Conservation (phyloP, 1,284 basidiomycete species). For the Phylloboletellus chloephorus region DNA sequence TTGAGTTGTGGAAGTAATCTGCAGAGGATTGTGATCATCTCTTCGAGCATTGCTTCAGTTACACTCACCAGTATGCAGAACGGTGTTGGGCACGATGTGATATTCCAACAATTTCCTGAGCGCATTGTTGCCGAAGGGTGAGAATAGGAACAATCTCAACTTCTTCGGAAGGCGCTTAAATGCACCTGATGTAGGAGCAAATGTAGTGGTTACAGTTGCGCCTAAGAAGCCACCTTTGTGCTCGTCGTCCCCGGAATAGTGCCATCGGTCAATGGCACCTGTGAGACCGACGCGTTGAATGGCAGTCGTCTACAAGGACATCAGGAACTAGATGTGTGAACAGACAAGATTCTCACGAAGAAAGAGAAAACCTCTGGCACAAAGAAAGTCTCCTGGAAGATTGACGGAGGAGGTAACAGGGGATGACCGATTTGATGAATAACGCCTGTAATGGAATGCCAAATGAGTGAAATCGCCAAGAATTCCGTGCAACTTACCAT, state of each 20-base stretch:
- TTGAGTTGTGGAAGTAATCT: constrained; percentile 23
- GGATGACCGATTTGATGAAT: constrained; percentile 60
- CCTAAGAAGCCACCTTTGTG: constrained; percentile 41
- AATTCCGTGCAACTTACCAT: constrained; percentile 38
- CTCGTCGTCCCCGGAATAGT: constrained; percentile 34
- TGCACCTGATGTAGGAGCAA: constrained; percentile 62
- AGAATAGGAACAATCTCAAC: constrained; percentile 62
- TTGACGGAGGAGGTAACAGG: constrained; percentile 56
- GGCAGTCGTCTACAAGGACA: constrained; percentile 45
- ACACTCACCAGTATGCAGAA: constrained; percentile 49
- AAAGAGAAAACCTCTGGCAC: constrained; percentile 51
- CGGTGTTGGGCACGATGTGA: constrained; percentile 56
- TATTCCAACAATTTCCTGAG: constrained; percentile 62
- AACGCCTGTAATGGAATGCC: constrained; percentile 34
- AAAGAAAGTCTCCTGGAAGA: constrained; percentile 56
- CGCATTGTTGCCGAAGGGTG: constrained; percentile 53
- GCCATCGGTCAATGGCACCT: constrained; percentile 44
- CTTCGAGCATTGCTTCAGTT: neutral
- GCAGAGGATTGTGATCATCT: neutral
- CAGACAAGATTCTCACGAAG: constrained; percentile 35
- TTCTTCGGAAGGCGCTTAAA: constrained; percentile 54
- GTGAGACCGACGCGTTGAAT: constrained; percentile 51
- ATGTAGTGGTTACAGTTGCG: constrained; percentile 51
- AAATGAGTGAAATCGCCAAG: neutral
- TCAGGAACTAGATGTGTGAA: constrained; percentile 1